These are phyloP conservation scores for Eimeria praecox DNA, from an alignment of 169 alveolate species.

Conservation along the genomic window DNA sequence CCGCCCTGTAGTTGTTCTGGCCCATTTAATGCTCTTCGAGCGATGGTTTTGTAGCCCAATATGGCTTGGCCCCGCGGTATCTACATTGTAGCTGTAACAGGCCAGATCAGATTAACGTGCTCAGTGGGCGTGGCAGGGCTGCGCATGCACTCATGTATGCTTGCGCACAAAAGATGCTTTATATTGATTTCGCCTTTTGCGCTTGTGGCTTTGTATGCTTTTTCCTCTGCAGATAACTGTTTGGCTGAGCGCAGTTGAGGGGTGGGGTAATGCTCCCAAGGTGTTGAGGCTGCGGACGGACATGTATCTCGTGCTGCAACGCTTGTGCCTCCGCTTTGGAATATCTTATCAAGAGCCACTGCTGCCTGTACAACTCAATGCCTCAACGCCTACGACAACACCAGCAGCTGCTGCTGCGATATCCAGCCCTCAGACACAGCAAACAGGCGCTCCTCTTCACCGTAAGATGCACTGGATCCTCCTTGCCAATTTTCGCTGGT, in stretches of 20 bases:
- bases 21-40: not conserved
- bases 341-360: slow-evolving; percentile 73
- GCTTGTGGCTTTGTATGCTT: not conserved
- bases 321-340: slow-evolving; percentile 53
- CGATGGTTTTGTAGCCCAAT: not conserved
- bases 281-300: slow-evolving; percentile 73
- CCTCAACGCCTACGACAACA: not conserved
- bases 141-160: not conserved
- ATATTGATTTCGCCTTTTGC: not conserved
- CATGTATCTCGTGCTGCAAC: slow-evolving; percentile 69
- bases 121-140: not conserved
- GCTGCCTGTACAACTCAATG: slow-evolving; percentile 69
- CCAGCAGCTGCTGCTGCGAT: not conserved
- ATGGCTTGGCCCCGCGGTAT: not conserved
- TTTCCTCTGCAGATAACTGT: slow-evolving; percentile 34
- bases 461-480: not conserved
- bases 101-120: not conserved
- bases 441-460: slow-evolving; percentile 7
- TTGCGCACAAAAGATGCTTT: not conserved
- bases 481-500: not conserved
- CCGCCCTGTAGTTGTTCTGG: not conserved
- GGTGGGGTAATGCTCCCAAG: slow-evolving; percentile 75
- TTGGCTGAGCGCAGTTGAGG: slow-evolving; percentile 72
- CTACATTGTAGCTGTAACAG: not conserved
- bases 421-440: not conserved